Base-by-base conservation (phyloP, 164 flowering plant genomes). In the Tetracentron sinense region DNA sequence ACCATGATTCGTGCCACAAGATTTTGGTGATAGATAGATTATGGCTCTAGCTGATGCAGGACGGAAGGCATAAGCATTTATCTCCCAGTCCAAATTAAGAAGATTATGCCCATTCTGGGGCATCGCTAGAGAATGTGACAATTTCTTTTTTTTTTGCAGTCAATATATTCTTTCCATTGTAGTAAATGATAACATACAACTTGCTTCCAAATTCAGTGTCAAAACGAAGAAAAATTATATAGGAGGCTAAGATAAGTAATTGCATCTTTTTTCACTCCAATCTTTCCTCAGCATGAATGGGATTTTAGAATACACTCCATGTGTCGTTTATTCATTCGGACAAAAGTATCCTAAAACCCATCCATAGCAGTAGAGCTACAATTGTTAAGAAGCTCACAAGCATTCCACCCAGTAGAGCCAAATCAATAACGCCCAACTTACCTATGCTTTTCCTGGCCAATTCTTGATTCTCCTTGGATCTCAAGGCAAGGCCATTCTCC, bases 321-420 rank as follows among this genome's bases (percentile, higher is more conserved):
- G 14, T 38, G 44, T 57, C 54, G n/a, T n/a, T n/a, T n/a, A n/a
- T n/a, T n/a, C 60, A 60, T 42, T 44, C 22, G 12, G 46, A 44
- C 8, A 25, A 52, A 1, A 42, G 57, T 22, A 29, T 29, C 57
- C 66, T 56, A 55, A 62, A 57, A 57, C 54, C 58, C 19, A 42
- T 31, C 35, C 38, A 28, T 42, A 58, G 31, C 19, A 83, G 51
- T 61, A 82, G 21, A 51, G 75, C 77, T 25, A 84, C 19, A 65
- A 89, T 79, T 6, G 79, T 81, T 17, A 81, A 33, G 48, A 79
- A 69, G 75, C 96, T 83, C 50, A 76, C 46, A 61, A 85, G 26
- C 33, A 84, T 78, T 62, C 89, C 97, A 62, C 74, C 78, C 1
- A 92, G 60, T 35, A 89, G 81, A 56, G 70, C 79, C 77, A 68